Conservation (phyloP, 345 rosid species). For the Excoecaria cochinchinensis region DNA sequence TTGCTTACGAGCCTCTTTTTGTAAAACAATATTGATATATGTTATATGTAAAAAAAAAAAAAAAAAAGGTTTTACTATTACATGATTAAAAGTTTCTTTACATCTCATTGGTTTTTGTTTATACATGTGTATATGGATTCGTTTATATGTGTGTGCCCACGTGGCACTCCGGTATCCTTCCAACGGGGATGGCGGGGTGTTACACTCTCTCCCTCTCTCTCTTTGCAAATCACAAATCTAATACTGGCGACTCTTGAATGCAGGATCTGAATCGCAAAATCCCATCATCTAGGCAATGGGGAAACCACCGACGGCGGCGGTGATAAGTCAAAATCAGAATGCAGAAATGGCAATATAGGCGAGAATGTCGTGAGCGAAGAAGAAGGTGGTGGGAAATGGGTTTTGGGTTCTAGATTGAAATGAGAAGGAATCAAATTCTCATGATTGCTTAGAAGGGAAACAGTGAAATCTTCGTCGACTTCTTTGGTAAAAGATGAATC, state of each 20-base stretch:
- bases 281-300: slow-evolving; percentile 13
- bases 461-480: not conserved
- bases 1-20: too few species aligned
- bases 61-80: too few species aligned
- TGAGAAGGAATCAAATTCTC: slow-evolving; percentile 20
- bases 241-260: slow-evolving; percentile 12
- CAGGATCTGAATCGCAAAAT: slow-evolving; percentile 6
- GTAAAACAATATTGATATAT: too few species aligned
- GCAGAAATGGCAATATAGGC: not conserved
- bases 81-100: too few species aligned
- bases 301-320: not conserved
- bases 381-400: not conserved
- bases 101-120: too few species aligned
- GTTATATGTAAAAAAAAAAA: too few species aligned
- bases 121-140: too few species aligned
- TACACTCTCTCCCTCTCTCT: too few species aligned
- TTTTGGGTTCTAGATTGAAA: not conserved
- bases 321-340: not conserved
- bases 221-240: too few species aligned
- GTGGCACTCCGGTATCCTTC: too few species aligned
- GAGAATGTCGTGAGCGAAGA: not conserved
- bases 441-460: slow-evolving; percentile 21
- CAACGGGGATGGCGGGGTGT: too few species aligned
- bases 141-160: too few species aligned
- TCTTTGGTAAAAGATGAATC: not conserved